Conservation (phyloP, 805 yeast species). For the Wickerhamiella galacta region DNA sequence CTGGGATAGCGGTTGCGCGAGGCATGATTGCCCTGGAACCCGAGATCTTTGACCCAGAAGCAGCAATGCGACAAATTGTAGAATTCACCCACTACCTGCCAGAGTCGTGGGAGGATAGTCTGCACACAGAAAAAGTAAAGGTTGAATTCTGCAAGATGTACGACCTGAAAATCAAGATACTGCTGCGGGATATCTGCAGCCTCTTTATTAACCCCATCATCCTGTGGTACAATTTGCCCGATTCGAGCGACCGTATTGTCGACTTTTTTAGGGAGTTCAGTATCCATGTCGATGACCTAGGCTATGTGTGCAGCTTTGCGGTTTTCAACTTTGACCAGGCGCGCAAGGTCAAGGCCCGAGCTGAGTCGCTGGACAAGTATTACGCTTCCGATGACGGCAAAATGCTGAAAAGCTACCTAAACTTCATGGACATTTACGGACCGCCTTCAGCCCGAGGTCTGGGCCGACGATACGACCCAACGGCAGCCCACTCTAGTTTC, state of each 20-base stretch:
- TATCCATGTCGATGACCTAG: conserved; percentile 84
- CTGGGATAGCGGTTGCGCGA: conserved; percentile 71
- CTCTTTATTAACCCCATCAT: conserved; percentile 74
- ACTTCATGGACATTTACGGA: conserved; percentile 75
- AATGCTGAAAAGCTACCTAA: conserved; percentile 80
- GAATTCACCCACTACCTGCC: conserved; percentile 88
- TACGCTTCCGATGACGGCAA: conserved; percentile 51
- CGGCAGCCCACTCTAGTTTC: conserved; percentile 16
- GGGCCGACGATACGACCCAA: neutral
- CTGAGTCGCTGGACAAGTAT: conserved; percentile 21
- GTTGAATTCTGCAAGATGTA: conserved; percentile 65
- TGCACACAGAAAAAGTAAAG: conserved; percentile 75
- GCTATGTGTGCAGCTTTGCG: conserved; percentile 87
- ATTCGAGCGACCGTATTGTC: conserved; percentile 53
- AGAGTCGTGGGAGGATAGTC: conserved; percentile 63
- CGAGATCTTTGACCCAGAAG: conserved; percentile 83
- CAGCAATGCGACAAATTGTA: conserved; percentile 60
- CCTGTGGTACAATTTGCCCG: conserved; percentile 70
- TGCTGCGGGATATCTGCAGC: conserved; percentile 66
- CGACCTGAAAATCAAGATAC: conserved; percentile 52
- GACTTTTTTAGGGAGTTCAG: conserved; percentile 86
- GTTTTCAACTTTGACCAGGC: conserved; percentile 68
- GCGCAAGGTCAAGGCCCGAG: conserved; percentile 21
- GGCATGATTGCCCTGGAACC: conserved; percentile 48
- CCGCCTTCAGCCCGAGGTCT: conserved; percentile 4